phyloP scores from a whole-genome alignment of 108 stramenopile species.

The Nitzschia sp. region DNA sequence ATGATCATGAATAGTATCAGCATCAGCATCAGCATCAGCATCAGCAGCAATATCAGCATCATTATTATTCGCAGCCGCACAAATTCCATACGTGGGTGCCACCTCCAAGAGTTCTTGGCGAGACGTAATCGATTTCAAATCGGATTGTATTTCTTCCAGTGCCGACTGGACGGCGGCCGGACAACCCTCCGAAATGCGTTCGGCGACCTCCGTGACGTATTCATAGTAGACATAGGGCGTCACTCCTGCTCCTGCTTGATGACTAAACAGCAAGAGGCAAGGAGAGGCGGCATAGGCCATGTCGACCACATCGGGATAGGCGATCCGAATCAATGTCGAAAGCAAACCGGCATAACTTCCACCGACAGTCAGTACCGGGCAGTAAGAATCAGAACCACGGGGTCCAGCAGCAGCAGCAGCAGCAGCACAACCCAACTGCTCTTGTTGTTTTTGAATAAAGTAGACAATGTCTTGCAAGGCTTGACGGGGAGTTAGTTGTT shows the following conservation, averaged over 20 bases:
- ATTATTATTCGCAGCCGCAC: no score
- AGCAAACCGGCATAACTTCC: constrained; percentile 79
- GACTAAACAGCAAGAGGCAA: constrained; percentile 63
- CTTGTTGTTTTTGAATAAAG: constrained; percentile 33
- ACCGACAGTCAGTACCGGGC: constrained; percentile 79
- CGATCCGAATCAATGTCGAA: constrained; percentile 63
- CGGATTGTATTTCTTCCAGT: constrained; percentile 28
- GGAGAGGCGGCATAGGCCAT: constrained; percentile 66
- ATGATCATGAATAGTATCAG: no score
- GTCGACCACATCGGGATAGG: constrained; percentile 67
- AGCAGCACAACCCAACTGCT: constrained; percentile 52
- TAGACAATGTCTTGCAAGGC: constrained; percentile 55
- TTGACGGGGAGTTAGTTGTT: constrained; percentile 62
- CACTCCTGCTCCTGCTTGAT: constrained; percentile 34
- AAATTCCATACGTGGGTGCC: constrained; percentile 40
- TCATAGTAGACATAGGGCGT: constrained; percentile 59
- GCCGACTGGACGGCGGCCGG: constrained; percentile 42
- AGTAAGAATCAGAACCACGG: constrained; percentile 47
- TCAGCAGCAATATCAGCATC: no score
- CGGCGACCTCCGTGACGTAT: constrained; percentile 58
- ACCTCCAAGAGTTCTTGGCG: constrained; percentile 10
- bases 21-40: no score
- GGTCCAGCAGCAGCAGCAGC: constrained; percentile 19
- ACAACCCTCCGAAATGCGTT: constrained; percentile 54
- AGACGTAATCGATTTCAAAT: constrained; percentile 2